Percentiles rank a stretch among this genome's conserved stretches.
Evolutionary conservation across 1,284 basidiomycete species (phyloP).

Genomic region (Heterobasidion occidentale): DNA sequence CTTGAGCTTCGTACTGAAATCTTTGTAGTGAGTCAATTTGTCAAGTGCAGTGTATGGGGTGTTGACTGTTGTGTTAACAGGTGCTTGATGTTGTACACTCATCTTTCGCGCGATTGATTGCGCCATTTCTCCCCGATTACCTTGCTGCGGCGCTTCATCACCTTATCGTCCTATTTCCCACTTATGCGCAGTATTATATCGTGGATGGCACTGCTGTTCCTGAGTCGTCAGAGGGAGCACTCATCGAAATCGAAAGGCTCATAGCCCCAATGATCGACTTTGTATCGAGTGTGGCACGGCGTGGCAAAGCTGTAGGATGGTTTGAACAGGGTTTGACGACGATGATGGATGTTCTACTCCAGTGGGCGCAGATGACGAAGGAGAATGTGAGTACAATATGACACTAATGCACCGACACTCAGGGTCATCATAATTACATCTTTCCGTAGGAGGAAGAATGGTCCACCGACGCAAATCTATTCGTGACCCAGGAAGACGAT

Average conservation of each 20-base stretch:
- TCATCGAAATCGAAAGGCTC: conserved; percentile 71
- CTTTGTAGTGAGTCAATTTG: conserved; percentile 52
- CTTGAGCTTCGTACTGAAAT: conserved; percentile 72
- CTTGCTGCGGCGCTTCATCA: conserved; percentile 58
- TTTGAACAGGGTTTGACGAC: conserved; percentile 46
- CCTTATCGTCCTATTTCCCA: conserved; percentile 56
- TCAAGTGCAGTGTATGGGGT: not conserved
- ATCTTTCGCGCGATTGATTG: conserved; percentile 66
- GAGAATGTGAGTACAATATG: conserved; percentile 60
- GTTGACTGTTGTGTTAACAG: not conserved
- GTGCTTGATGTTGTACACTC: conserved; percentile 57
- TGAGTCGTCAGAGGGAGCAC: conserved; percentile 65
- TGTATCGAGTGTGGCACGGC: conserved; percentile 53
- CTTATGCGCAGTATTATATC: conserved; percentile 67
- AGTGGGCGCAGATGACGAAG: conserved; percentile 80
- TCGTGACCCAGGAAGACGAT: conserved; percentile 93
- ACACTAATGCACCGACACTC: not conserved
- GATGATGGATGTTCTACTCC: conserved; percentile 56
- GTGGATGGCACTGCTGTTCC: conserved; percentile 47
- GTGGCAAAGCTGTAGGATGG: conserved; percentile 59
- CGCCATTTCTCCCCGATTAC: conserved; percentile 52
- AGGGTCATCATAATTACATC: not conserved
- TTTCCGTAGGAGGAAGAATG: conserved; percentile 79
- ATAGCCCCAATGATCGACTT: conserved; percentile 80
- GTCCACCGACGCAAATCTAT: conserved; percentile 84